A percentile compares a stretch with the other conserved stretches of the same genome.
phyloP scores from a whole-genome alignment of 345 rosid species.

The Salix arbutifolia region DNA sequence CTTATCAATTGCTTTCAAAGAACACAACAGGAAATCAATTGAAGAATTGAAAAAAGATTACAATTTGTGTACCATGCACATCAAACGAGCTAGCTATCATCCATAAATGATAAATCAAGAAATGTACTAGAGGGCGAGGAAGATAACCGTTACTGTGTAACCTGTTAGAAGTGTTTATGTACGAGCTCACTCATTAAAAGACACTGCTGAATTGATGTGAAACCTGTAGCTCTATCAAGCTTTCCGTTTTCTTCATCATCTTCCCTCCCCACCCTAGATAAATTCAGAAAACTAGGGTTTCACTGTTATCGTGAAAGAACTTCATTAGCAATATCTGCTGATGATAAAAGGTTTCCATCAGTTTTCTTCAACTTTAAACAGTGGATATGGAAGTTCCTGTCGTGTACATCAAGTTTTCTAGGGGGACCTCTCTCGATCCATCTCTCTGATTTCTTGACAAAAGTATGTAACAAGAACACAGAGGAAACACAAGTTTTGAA shows the following conservation, averaged over 20 bases:
- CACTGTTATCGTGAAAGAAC: conserved; percentile 1
- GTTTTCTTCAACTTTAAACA: background rate
- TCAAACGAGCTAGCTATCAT: background rate
- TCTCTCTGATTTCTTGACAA: background rate
- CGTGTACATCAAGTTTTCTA: background rate
- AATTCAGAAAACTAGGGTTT: background rate
- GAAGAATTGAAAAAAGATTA: background rate
- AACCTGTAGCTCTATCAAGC: background rate
- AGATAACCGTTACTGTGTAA: background rate
- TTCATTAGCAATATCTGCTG: background rate
- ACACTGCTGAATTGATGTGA: background rate
- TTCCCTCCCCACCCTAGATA: background rate
- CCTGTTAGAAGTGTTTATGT: conserved; percentile 8
- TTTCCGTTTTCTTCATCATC: background rate
- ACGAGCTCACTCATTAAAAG: background rate
- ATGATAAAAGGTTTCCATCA: background rate
- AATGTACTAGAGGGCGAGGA: background rate
- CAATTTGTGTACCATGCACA: background rate
- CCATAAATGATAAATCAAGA: background rate
- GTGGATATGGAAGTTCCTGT: background rate
- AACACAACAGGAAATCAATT: background rate
- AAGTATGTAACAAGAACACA: background rate
- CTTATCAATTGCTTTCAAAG: background rate
- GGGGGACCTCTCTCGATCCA: background rate
- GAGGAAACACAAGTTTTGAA: background rate